Percentiles rank a stretch among this genome's conserved stretches.
Evolutionary conservation across 164 flowering plant genomes (phyloP).

Genomic region (Vitis cinerea): DNA sequence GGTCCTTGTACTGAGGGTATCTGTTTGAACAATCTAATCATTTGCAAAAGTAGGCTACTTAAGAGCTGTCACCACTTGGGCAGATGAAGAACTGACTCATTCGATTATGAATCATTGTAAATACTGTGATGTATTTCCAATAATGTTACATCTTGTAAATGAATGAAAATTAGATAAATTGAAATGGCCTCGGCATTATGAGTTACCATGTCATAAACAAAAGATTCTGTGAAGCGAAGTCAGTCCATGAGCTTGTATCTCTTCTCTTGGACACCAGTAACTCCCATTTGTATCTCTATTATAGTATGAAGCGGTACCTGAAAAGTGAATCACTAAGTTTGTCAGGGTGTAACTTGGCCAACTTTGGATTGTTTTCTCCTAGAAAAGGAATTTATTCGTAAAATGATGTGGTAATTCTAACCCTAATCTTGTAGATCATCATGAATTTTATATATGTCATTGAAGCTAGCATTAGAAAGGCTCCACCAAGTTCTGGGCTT

Average conservation of each 20-base stretch:
- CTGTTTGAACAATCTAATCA: neutral
- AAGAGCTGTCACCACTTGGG: no score
- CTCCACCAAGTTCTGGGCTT: no score
- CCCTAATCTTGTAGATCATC: no score
- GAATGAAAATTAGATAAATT: constrained; percentile 3
- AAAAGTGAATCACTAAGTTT: constrained; percentile 1
- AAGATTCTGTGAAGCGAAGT: constrained; percentile 7
- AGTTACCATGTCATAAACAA: neutral
- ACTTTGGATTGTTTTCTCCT: neutral
- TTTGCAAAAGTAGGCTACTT: neutral
- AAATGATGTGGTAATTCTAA: no score
- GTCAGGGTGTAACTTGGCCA: neutral
- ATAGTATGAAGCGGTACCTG: constrained; percentile 97
- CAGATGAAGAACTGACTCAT: neutral
- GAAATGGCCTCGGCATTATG: neutral
- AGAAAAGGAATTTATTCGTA: neutral
- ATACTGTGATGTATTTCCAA: neutral
- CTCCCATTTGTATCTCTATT: constrained; percentile 99
- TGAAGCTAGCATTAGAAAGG: no score
- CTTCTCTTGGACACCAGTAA: constrained; percentile 93
- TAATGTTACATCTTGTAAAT: constrained; percentile 11
- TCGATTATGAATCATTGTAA: neutral
- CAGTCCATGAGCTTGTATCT: constrained; percentile 96
- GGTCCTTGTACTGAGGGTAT: no score
- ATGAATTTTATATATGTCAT: no score